A percentile compares a stretch with the other conserved stretches of the same genome.
phyloP scores from a whole-genome alignment of 2,329 filamentous ascomycete species.

The Colletotrichum sp. region DNA sequence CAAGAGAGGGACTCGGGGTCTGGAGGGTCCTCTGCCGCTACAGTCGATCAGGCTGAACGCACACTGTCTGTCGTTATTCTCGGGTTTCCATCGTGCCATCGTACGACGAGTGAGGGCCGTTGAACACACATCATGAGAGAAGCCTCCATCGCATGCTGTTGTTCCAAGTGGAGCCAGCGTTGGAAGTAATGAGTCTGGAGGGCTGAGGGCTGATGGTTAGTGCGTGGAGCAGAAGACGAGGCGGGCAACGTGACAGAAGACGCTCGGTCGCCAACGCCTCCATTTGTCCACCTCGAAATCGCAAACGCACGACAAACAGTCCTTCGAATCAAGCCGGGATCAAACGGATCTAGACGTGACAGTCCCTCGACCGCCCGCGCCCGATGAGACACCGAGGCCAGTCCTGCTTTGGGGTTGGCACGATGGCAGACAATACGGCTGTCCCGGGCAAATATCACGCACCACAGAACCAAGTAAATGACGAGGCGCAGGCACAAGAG shows the following conservation, averaged over 20 bases:
- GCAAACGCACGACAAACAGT: neutral
- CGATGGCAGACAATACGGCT: neutral
- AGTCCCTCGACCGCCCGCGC: neutral
- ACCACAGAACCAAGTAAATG: neutral
- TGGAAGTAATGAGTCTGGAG: neutral
- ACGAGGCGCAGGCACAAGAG: slow-evolving; percentile 1
- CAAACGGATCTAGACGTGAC: neutral
- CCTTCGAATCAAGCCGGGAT: neutral
- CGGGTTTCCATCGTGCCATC: neutral
- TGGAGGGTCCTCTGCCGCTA: neutral
- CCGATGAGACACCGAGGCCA: neutral
- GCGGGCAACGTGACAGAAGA: neutral
- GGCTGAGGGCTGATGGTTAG: neutral
- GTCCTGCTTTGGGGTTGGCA: neutral
- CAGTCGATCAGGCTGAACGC: neutral
- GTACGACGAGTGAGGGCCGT: neutral
- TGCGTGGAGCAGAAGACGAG: neutral
- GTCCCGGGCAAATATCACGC: neutral
- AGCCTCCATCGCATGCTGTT: neutral
- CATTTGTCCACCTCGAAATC: neutral
- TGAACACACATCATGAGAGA: neutral
- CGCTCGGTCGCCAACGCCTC: neutral
- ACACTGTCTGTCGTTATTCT: neutral
- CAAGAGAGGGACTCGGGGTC: neutral
- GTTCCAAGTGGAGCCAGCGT: neutral